A percentile compares a stretch with the other conserved stretches of the same genome.
phyloP scores from a whole-genome alignment of 345 rosid genomes.

The Alliaria petiolata region DNA sequence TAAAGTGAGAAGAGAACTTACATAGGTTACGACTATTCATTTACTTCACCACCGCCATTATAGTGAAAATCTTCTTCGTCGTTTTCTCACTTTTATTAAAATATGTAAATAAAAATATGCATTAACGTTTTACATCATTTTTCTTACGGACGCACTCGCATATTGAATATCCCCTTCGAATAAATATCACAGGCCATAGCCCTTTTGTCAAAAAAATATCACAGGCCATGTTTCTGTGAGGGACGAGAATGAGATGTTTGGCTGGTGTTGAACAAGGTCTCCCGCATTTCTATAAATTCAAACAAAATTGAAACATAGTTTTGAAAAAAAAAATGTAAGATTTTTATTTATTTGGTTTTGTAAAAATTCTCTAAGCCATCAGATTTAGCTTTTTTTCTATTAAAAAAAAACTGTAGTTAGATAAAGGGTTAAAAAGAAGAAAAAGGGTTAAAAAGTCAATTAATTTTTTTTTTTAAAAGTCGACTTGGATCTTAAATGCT shows the following conservation, averaged over 20 bases:
- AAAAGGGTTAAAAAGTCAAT: no score
- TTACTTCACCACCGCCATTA: conserved; percentile 5
- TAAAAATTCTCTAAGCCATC: no score
- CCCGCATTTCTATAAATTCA: neutral
- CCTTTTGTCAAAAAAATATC: no score
- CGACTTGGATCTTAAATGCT: no score
- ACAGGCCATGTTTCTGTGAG: conserved; percentile 21
- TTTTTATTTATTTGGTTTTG: no score
- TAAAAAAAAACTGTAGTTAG: no score
- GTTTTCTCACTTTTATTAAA: neutral
- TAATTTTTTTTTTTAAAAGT: no score
- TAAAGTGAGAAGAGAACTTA: no score
- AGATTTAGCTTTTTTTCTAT: no score
- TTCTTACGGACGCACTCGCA: conserved; percentile 28
- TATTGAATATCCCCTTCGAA: conserved; percentile 21
- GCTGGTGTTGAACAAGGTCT: neutral
- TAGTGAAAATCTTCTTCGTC: conserved; percentile 16
- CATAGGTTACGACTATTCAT: no score
- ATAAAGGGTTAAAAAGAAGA: no score
- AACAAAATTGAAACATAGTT: neutral
- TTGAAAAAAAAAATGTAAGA: neutral
- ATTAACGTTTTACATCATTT: conserved; percentile 27
- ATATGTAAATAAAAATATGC: neutral
- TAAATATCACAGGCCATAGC: no score
- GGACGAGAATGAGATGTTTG: conserved; percentile 21